Conservation (phyloP, 2,329 filamentous ascomycete genomes). For the Ceratocystis lukuohia region DNA sequence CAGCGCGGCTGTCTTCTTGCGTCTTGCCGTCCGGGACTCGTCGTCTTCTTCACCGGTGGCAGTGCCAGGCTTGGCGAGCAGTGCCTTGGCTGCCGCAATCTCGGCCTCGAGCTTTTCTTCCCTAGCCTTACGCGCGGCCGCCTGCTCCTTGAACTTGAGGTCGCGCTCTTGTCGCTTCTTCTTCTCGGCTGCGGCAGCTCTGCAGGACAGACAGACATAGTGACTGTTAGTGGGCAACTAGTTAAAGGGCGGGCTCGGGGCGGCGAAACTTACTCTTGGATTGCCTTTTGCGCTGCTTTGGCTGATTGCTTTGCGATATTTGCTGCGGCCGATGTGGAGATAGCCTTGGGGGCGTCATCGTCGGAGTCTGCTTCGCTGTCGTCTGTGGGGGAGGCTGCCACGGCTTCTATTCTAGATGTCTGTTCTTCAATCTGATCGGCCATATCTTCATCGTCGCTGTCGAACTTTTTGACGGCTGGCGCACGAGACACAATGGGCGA, state of each 20-base stretch:
- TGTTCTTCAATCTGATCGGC: not conserved
- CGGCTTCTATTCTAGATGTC: not conserved
- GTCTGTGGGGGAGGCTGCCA: not conserved
- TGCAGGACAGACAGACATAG: conserved; percentile 22
- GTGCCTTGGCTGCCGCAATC: conserved; percentile 20
- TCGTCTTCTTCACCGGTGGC: not conserved
- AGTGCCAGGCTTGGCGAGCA: conserved; percentile 17
- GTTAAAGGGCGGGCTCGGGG: not conserved
- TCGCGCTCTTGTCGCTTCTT: conserved; percentile 44
- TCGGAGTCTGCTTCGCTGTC: conserved; percentile 29
- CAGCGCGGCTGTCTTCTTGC: conserved; percentile 22
- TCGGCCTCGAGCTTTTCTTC: conserved; percentile 21
- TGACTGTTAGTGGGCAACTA: conserved; percentile 15
- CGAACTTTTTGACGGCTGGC: conserved; percentile 15
- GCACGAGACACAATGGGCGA: not conserved
- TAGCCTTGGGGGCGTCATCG: conserved; percentile 44
- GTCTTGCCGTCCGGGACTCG: not conserved
- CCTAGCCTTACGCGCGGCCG: conserved; percentile 34
- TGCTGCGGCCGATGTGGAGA: conserved; percentile 40
- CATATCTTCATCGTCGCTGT: conserved; percentile 17
- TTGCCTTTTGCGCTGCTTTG: conserved; percentile 36
- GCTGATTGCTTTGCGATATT: conserved; percentile 34
- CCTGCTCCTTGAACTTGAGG: conserved; percentile 41
- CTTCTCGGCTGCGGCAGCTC: conserved; percentile 39
- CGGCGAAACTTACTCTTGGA: conserved; percentile 34